Evolutionary conservation across 352 stramenopile genomes (phyloP).

Genomic region (Phytophthora cajani): DNA sequence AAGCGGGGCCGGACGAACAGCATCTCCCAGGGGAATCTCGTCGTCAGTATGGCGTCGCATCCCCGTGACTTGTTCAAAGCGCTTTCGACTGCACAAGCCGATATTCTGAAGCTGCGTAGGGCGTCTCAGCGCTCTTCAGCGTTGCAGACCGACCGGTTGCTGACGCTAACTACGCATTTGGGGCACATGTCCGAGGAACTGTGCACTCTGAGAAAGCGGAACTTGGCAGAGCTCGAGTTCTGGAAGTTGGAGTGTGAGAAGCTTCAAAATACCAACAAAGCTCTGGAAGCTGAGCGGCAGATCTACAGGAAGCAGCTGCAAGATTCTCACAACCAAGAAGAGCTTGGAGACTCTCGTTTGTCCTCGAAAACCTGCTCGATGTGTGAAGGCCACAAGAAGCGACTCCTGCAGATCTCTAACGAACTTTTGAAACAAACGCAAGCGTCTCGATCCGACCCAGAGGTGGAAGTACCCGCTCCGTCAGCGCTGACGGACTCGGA

Average conservation of each 20-base stretch:
- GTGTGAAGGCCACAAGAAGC: slow-evolving; percentile 65
- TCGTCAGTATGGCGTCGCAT: slow-evolving; percentile 63
- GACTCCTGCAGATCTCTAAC: slow-evolving; percentile 56
- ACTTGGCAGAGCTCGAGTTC: slow-evolving; percentile 62
- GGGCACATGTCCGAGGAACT: slow-evolving; percentile 73
- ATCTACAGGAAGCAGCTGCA: slow-evolving; percentile 41
- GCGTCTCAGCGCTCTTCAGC: slow-evolving; percentile 58
- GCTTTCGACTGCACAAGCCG: slow-evolving; percentile 49
- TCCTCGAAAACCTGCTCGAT: slow-evolving; percentile 35
- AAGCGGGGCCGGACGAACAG: slow-evolving; percentile 65
- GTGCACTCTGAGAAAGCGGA: slow-evolving; percentile 69
- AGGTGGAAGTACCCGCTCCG: slow-evolving; percentile 18
- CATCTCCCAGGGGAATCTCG: slow-evolving; percentile 56
- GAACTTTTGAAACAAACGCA: slow-evolving; percentile 35
- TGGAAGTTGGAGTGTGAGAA: slow-evolving; percentile 79
- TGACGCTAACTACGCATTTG: slow-evolving; percentile 73
- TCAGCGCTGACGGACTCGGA: slow-evolving; percentile 45
- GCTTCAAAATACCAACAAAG: slow-evolving; percentile 59
- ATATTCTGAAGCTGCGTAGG: slow-evolving; percentile 50
- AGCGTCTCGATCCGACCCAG: not conserved
- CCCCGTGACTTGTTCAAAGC: slow-evolving; percentile 73
- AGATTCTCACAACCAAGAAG: slow-evolving; percentile 23
- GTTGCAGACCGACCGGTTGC: slow-evolving; percentile 62
- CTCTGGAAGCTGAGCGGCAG: slow-evolving; percentile 42
- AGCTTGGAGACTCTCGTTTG: not conserved